These are phyloP conservation scores for Rhizopogon rudus DNA, from an alignment of 768 basidiomycete species.

Conservation along the genomic window DNA sequence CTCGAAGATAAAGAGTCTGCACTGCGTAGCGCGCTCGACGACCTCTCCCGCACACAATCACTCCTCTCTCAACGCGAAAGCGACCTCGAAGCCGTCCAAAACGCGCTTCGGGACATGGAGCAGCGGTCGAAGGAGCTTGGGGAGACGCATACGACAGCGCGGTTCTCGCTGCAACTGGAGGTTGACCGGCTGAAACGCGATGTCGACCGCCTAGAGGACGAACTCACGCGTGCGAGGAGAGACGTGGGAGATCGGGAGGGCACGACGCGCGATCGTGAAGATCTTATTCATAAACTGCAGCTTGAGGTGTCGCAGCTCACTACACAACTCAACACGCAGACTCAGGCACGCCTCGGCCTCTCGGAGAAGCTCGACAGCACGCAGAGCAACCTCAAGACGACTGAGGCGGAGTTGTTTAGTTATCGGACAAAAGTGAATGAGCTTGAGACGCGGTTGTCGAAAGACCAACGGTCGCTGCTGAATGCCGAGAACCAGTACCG, in stretches of 20 bases:
- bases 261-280: conserved; percentile 63
- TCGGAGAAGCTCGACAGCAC: conserved; percentile 84
- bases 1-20: conserved; percentile 70
- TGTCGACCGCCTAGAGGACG: conserved; percentile 73
- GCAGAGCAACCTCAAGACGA: conserved; percentile 53
- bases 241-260: conserved; percentile 68
- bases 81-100: conserved; percentile 72
- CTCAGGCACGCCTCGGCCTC: conserved; percentile 80
- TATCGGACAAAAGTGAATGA: conserved; percentile 64
- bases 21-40: conserved; percentile 56
- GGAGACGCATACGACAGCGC: conserved; percentile 77
- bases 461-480: conserved; percentile 74
- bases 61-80: conserved; percentile 67
- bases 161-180: conserved; percentile 87
- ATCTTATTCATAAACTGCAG: conserved; percentile 68
- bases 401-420: conserved; percentile 61
- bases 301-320: conserved; percentile 79
- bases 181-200: conserved; percentile 84
- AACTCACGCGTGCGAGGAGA: conserved; percentile 62
- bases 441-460: conserved; percentile 73
- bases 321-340: conserved; percentile 74
- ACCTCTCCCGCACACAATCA: conserved; percentile 57
- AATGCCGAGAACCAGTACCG: conserved; percentile 76
- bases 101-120: conserved; percentile 65
- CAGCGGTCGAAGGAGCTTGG: conserved; percentile 75